Evolutionary conservation across 192 early-diverging fungal genomes (phyloP).

Genomic region (Backusella luteola): DNA sequence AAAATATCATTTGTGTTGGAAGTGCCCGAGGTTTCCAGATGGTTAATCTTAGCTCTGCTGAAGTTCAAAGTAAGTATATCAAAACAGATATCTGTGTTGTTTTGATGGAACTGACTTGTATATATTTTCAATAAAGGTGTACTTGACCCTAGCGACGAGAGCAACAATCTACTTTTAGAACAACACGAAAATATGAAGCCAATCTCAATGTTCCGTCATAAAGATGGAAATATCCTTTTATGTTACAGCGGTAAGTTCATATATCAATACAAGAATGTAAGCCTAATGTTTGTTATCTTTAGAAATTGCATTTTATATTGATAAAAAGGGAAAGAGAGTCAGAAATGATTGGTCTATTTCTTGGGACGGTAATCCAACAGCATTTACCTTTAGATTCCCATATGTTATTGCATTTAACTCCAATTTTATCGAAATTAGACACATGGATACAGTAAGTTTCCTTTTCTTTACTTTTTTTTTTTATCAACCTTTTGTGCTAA

Average conservation of each 20-base stretch:
- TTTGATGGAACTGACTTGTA: conserved; percentile 50
- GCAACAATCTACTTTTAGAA: conserved; percentile 73
- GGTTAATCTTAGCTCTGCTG: conserved; percentile 79
- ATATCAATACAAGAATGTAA: neutral
- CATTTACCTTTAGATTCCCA: conserved; percentile 78
- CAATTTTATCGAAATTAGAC: conserved; percentile 85
- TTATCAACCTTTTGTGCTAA: neutral
- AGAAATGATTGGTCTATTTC: conserved; percentile 75
- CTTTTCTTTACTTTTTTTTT: neutral
- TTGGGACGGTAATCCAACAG: conserved; percentile 84
- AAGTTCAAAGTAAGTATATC: conserved; percentile 59
- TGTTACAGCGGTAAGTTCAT: conserved; percentile 80
- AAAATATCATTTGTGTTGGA: conserved; percentile 84
- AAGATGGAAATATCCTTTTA: conserved; percentile 76
- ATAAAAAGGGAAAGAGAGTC: conserved; percentile 78
- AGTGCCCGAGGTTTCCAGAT: conserved; percentile 92
- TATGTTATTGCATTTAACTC: conserved; percentile 91
- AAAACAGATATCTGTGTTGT: conserved; percentile 77
- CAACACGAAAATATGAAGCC: conserved; percentile 74
- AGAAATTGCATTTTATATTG: conserved; percentile 93
- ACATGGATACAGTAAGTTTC: conserved; percentile 69
- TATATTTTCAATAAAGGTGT: conserved; percentile 64
- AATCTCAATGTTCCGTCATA: conserved; percentile 79
- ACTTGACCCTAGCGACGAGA: conserved; percentile 78
- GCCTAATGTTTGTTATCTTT: neutral